These are phyloP conservation scores for Blepharisma undulans DNA, from an alignment of 169 alveolate genomes.

Conservation along the genomic window DNA sequence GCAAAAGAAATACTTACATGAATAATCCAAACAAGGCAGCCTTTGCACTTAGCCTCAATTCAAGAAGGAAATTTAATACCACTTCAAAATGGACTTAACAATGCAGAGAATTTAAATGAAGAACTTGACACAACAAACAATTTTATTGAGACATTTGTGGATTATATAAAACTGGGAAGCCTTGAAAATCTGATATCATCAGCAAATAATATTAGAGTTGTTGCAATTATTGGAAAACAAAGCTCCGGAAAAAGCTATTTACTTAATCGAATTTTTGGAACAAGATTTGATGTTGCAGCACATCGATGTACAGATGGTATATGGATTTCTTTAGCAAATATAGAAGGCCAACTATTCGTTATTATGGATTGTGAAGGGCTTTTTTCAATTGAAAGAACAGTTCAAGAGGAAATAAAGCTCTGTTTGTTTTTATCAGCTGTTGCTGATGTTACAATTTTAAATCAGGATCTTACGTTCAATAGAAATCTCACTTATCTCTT, in stretches of 20 bases:
- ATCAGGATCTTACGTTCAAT: constrained; percentile 52
- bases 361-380: constrained; percentile 67
- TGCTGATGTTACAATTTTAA: constrained; percentile 52
- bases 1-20: background rate
- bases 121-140: background rate
- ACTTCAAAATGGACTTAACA: constrained; percentile 4
- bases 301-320: constrained; percentile 71
- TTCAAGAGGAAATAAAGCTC: constrained; percentile 56
- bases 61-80: constrained; percentile 26
- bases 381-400: constrained; percentile 52
- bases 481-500: constrained; percentile 43
- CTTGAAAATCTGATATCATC: background rate
- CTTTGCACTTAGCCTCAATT: constrained; percentile 20
- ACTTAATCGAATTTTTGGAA: constrained; percentile 59
- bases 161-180: background rate
- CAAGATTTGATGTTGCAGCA: constrained; percentile 64
- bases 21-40: background rate
- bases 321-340: constrained; percentile 48
- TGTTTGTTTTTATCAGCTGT: constrained; percentile 48
- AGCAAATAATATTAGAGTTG: background rate
- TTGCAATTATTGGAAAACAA: constrained; percentile 57
- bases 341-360: constrained; percentile 31
- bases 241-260: constrained; percentile 61
- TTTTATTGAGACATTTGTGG: background rate
- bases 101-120: background rate